phyloP scores from a whole-genome alignment of 371 early-diverging fungal genomes.

The Mucor piriformis region DNA sequence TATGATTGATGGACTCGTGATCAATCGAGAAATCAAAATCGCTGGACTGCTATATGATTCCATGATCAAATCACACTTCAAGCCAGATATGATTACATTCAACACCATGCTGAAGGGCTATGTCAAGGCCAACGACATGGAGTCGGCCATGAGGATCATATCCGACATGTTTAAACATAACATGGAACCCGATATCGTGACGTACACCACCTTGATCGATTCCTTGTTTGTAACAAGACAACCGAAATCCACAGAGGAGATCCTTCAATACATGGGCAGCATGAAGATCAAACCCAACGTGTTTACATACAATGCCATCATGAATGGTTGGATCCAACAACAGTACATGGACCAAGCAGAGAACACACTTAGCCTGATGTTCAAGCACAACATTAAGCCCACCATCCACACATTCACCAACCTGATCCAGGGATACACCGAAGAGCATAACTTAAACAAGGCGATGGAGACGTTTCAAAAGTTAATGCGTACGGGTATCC shows the following conservation, averaged over 20 bases:
- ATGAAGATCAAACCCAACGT: slow-evolving; percentile 46
- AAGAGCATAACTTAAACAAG: slow-evolving; percentile 30
- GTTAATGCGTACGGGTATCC: slow-evolving; percentile 25
- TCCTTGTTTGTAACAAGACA: slow-evolving; percentile 34
- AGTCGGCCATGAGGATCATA: slow-evolving; percentile 31
- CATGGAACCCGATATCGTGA: slow-evolving; percentile 45
- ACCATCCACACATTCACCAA: slow-evolving; percentile 52
- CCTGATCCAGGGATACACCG: slow-evolving; percentile 47
- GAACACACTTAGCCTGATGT: slow-evolving; percentile 26
- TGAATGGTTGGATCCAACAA: slow-evolving; percentile 42
- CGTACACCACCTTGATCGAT: slow-evolving; percentile 48
- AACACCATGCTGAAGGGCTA: slow-evolving; percentile 55
- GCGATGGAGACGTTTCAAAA: slow-evolving; percentile 43
- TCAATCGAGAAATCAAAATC: slow-evolving; percentile 37
- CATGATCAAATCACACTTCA: slow-evolving; percentile 33
- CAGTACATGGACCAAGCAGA: slow-evolving; percentile 41
- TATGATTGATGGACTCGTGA: slow-evolving; percentile 49
- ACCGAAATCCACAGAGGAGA: slow-evolving; percentile 29
- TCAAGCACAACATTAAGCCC: slow-evolving; percentile 19
- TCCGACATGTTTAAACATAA: slow-evolving; percentile 39
- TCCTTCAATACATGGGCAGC: slow-evolving; percentile 27
- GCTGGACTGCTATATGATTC: slow-evolving; percentile 39
- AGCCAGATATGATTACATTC: slow-evolving; percentile 51
- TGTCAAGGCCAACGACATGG: slow-evolving; percentile 23
- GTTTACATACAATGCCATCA: slow-evolving; percentile 49